Evolutionary conservation across 148 eudicot species (phyloP), one percentile per base, ranked within the genome.

Genomic region (Rhododendron molle): DNA sequence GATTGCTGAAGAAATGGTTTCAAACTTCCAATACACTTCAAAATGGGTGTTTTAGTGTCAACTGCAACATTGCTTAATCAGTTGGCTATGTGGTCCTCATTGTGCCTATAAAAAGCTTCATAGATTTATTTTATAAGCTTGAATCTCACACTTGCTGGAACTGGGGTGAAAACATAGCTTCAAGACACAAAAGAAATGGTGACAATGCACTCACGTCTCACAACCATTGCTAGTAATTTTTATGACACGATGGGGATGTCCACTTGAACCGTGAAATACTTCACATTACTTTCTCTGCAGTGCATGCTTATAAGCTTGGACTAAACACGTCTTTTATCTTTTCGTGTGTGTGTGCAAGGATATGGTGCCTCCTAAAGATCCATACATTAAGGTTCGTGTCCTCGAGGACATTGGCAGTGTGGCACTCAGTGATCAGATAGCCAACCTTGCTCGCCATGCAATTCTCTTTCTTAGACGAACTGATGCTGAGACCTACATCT

Each of bases 361-460:
- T 88, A 95, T 90, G 95, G 95, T 96, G 77, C 99, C 99, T 13
- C 99, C 98, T 32, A 96, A 96, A 88, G 99, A 96, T 94, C 99
- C 99, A 49, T 94, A 94, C 88, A 90, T 95, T 73, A 96, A 96
- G 89, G 98, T 95, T 87, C 92, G 99, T 87, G 98, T 96, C 58
- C 91, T 95, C 4, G 95, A 94, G 69, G 94, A 96, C 86, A 94
- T 95, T 54, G 99, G 99, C 38, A 88, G 89, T 83, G 93, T 94
- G 84, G 92, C 90, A 2, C 87, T 96, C 40, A 91, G 96, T 76
- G 98, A 95, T 88, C 96, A 95, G 58, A 91, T 88, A 71, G 92
- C 96, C 82, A 95, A 93, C 88, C 91, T 94, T 86, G 94, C 98
- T 83, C 90, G 91, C 60, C 94, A 96, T 89, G 97, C 99, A 28